phyloP scores from a whole-genome alignment of 257 asterid genomes.

The Solanum corneliomulleri region DNA sequence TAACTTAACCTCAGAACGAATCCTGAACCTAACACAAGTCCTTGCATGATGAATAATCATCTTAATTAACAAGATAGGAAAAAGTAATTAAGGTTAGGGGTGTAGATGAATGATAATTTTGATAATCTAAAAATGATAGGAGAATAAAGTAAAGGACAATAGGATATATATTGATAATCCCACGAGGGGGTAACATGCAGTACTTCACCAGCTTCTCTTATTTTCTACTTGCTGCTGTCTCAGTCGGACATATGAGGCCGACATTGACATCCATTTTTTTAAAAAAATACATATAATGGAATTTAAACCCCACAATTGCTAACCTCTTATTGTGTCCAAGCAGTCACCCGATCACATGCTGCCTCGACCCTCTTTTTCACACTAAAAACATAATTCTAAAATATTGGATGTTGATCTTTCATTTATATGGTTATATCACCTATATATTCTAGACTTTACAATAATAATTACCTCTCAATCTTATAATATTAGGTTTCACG shows the following conservation, averaged over 20 bases:
- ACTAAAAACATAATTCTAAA: background rate
- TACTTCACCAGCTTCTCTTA: conserved; percentile 1
- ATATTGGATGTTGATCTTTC: background rate
- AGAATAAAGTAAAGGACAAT: background rate
- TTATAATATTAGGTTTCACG: background rate
- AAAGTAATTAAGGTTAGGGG: background rate
- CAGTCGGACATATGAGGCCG: conserved; percentile 17
- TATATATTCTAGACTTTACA: background rate
- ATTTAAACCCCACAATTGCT: conserved; percentile 22
- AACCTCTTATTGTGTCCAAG: conserved; percentile 38
- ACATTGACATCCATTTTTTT: background rate
- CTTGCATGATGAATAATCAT: background rate
- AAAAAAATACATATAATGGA: background rate
- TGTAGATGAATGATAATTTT: background rate
- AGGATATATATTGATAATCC: conserved; percentile 18
- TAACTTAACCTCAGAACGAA: no score
- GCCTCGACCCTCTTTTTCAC: conserved; percentile 32
- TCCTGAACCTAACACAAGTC: background rate
- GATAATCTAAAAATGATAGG: conserved; percentile 13
- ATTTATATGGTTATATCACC: background rate
- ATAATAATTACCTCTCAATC: background rate
- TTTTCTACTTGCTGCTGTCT: conserved; percentile 2
- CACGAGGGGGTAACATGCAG: conserved; percentile 76
- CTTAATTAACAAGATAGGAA: background rate
- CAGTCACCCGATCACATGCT: conserved; percentile 77